phyloP scores from a whole-genome alignment of 2,329 filamentous ascomycete genomes.

The Aspergillus fijiensis region DNA sequence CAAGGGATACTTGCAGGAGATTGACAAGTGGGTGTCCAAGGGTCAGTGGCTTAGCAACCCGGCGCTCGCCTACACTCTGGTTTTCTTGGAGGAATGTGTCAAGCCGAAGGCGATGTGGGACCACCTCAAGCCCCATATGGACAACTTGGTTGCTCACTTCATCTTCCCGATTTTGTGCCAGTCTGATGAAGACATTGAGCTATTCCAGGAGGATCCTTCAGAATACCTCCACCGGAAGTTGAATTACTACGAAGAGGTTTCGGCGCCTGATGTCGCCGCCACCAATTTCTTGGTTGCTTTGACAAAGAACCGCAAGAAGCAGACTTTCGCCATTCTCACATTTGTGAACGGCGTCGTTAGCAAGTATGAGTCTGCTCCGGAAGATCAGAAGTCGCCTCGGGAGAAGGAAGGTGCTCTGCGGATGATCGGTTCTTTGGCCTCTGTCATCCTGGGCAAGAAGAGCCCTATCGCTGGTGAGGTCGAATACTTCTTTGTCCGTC shows the following conservation, averaged over 20 bases:
- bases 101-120: conserved; percentile 97
- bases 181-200: conserved; percentile 84
- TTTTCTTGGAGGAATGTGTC: conserved; percentile 95
- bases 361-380: conserved; percentile 79
- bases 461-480: conserved; percentile 96
- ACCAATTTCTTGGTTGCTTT: conserved; percentile 95
- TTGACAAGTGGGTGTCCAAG: conserved; percentile 97
- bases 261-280: conserved; percentile 88
- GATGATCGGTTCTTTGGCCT: conserved; percentile 94
- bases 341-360: conserved; percentile 96
- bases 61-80: conserved; percentile 86
- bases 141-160: conserved; percentile 88
- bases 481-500: conserved; percentile 96
- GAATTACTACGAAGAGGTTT: conserved; percentile 97
- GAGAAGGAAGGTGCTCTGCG: conserved; percentile 95
- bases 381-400: conserved; percentile 86
- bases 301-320: conserved; percentile 90
- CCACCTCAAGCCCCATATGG: conserved; percentile 87
- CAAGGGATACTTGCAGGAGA: conserved; percentile 88
- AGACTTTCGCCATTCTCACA: conserved; percentile 89
- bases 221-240: conserved; percentile 97
- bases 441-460: conserved; percentile 95
- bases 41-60: conserved; percentile 92
- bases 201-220: conserved; percentile 90
- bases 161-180: conserved; percentile 95